phyloP scores from a whole-genome alignment of 225 moss, liverwort and hornwort genomes.

The Sphagnum contortum region DNA sequence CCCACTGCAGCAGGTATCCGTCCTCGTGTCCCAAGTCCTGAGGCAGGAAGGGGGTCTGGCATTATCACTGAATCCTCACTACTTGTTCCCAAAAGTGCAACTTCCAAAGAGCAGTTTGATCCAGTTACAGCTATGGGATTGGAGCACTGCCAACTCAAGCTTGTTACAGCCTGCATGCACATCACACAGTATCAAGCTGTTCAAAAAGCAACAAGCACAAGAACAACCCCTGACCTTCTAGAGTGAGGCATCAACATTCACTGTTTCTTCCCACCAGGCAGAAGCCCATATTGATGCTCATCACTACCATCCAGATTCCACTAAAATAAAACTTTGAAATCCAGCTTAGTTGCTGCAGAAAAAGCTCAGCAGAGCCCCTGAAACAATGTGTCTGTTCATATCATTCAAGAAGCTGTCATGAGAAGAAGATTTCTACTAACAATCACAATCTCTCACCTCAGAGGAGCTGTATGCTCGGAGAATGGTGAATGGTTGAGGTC shows the following conservation, averaged over 20 bases:
- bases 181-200: too few species aligned
- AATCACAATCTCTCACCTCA: constrained; percentile 44
- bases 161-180: constrained; percentile 70
- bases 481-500: constrained; percentile 97
- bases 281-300: too few species aligned
- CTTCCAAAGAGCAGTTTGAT: constrained; percentile 69
- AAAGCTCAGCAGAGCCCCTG: too few species aligned
- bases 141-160: constrained; percentile 98
- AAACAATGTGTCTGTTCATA: too few species aligned
- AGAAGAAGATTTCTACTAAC: too few species aligned
- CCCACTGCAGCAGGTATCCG: constrained; percentile 50
- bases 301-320: too few species aligned
- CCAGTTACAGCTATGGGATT: constrained; percentile 87
- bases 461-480: constrained; percentile 83
- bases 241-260: neutral
- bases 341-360: too few species aligned
- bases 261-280: neutral
- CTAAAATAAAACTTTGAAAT: too few species aligned
- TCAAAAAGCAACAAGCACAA: too few species aligned
- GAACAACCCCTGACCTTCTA: too few species aligned
- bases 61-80: constrained; percentile 96
- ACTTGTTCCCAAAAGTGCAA: constrained; percentile 75
- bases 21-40: constrained; percentile 50
- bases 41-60: constrained; percentile 97
- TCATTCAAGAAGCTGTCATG: too few species aligned